Conservation (phyloP, 2,329 filamentous ascomycete species). For the Dactylellina parvicollis region DNA sequence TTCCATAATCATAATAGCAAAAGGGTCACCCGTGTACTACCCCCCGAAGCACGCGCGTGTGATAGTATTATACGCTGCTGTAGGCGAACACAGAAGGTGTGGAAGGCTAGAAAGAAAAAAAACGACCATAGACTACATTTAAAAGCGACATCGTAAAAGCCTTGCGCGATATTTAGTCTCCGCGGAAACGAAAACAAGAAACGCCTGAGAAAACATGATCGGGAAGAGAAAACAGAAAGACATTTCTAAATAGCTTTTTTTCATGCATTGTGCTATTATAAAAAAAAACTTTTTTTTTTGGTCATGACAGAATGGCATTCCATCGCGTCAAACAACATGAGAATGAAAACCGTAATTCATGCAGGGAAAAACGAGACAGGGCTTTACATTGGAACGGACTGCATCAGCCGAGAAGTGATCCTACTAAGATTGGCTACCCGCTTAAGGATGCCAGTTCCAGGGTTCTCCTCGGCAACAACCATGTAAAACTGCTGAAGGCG, state of each 20-base stretch:
- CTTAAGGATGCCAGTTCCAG: slow-evolving; percentile 65
- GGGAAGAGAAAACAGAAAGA: slow-evolving; percentile 9
- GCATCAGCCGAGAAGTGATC: slow-evolving; percentile 56
- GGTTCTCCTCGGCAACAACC: slow-evolving; percentile 65
- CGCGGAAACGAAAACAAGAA: slow-evolving; percentile 13
- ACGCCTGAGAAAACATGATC: slow-evolving; percentile 29
- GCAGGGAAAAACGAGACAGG: not conserved
- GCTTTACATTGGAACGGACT: slow-evolving; percentile 28
- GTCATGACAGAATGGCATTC: slow-evolving; percentile 19
- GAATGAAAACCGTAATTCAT: slow-evolving; percentile 1
- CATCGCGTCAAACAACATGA: no score
- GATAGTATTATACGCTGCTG: slow-evolving; percentile 10
- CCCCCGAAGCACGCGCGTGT: not conserved
- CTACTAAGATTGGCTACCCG: slow-evolving; percentile 57
- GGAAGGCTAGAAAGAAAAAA: not conserved
- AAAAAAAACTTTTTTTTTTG: slow-evolving; percentile 28
- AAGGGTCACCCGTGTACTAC: no score
- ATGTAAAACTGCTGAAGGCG: slow-evolving; percentile 68
- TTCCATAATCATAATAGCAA: not conserved
- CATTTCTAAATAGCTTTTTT: slow-evolving; percentile 19
- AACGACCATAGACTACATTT: slow-evolving; percentile 7
- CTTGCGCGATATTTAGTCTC: slow-evolving; percentile 2
- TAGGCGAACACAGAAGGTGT: not conserved
- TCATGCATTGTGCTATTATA: slow-evolving; percentile 14
- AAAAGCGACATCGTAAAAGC: slow-evolving; percentile 2